Base-by-base conservation (phyloP, 768 basidiomycete species). In the Mycena rosella region DNA sequence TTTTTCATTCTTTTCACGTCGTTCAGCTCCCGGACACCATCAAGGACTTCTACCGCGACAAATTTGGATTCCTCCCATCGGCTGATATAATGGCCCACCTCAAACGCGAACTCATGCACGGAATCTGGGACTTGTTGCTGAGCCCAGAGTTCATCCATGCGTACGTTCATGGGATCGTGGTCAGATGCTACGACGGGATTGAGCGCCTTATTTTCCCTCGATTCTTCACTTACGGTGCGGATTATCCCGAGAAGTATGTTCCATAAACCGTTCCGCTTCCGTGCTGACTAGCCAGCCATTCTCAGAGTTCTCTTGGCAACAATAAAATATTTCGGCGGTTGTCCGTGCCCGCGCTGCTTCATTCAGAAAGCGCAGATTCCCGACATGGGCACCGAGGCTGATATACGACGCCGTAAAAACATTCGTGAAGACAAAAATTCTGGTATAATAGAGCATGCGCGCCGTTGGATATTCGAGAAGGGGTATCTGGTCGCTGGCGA, bases 231-330 rank as follows among this genome's bases (percentile, higher is more conserved):
- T 77, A 78, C 59, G 63, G 71, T 18, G 78, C 78, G 0, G 78
- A 79, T 57, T 79, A 79, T 64, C 78, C 78, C 8, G 78, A 79
- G 49, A 78, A 78, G 78, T 78, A 62, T 34, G 32, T 36, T 72
- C 57, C 38, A 67, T 70, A 67, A 9, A 57, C 15, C 49, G 36
- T 40, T 34, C 4, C 26, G 58, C 42, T 38, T 27, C 38, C 55
- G 18, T 8, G 30, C 47, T 67, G 32, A 42, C 47, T n/a, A n/a
- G n/a, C n/a, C n/a, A n/a, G n/a, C n/a, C 13, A 40, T 44, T 24
- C 29, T 0, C 52, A 74, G 76, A 49, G 65, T 74, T 2, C 65
- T 77, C 0, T 36, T 77, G 0, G 70, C 73, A 1, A 71, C 69
- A 1, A 72, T 77, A 47, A 72, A 69, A 13, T 67, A 74, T 27